Conservation (phyloP, 177 flowering plant species). For the Vitis hybrid region DNA sequence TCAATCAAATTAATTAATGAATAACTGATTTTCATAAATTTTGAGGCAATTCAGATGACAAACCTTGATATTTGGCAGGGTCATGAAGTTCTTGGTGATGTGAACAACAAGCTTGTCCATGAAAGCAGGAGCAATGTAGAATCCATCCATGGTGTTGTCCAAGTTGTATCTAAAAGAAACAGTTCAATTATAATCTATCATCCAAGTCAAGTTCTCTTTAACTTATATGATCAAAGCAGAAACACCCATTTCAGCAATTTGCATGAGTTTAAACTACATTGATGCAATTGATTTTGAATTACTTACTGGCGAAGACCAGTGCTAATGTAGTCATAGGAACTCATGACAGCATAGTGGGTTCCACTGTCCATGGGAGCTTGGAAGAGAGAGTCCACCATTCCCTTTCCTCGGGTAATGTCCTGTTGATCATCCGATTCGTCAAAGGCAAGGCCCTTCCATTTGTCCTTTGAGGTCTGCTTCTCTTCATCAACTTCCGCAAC, state of each 20-base stretch:
- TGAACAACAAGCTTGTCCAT: slow-evolving; percentile 70
- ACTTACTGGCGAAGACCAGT: slow-evolving; percentile 32
- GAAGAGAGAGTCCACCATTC: slow-evolving; percentile 38
- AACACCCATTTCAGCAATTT: neutral
- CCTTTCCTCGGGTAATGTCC: slow-evolving; percentile 37
- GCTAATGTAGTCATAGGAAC: slow-evolving; percentile 34
- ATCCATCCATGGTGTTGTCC: slow-evolving; percentile 55
- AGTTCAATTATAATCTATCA: neutral
- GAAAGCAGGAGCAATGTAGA: slow-evolving; percentile 69
- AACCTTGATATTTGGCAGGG: slow-evolving; percentile 64
- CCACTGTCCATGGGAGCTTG: slow-evolving; percentile 32
- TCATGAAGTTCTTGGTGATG: slow-evolving; percentile 61
- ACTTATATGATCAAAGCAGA: neutral
- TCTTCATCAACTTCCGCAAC: slow-evolving; percentile 21
- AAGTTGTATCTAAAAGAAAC: slow-evolving; percentile 21
- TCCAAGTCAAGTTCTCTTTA: too few species aligned
- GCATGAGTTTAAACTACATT: neutral
- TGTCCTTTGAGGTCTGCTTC: slow-evolving; percentile 27
- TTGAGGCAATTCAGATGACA: neutral
- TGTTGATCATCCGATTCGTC: slow-evolving; percentile 38
- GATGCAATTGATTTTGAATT: neutral
- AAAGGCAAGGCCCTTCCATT: slow-evolving; percentile 28
- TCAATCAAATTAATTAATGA: neutral
- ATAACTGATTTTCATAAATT: neutral
- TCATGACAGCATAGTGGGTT: slow-evolving; percentile 33